Conservation (phyloP, 2,329 filamentous ascomycete genomes). For the Hymenoscyphus infarciens region DNA sequence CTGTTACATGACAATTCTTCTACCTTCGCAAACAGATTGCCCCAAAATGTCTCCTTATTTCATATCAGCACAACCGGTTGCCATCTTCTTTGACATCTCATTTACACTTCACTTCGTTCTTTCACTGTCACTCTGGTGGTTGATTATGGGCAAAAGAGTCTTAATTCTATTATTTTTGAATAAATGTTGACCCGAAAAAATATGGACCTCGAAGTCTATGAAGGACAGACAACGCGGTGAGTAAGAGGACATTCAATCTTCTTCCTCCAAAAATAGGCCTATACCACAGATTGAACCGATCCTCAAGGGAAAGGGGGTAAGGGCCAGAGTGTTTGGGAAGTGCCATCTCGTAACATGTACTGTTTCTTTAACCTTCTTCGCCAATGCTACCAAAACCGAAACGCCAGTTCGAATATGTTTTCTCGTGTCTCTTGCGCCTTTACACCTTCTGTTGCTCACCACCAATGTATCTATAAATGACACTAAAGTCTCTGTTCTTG, state of each 20-base stretch:
- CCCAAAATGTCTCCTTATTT: too few relatives aligned
- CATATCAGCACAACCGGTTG: too few relatives aligned
- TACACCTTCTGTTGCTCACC: constrained; percentile 10
- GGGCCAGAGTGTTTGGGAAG: constrained; percentile 82
- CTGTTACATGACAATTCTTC: too few relatives aligned
- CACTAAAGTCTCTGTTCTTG: constrained; percentile 73
- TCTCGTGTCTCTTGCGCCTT: neutral
- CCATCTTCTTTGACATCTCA: too few relatives aligned
- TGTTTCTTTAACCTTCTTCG: neutral
- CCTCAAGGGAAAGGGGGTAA: constrained; percentile 50
- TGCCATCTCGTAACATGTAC: constrained; percentile 1
- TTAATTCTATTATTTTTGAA: too few relatives aligned
- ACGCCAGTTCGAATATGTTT: neutral
- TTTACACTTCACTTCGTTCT: too few relatives aligned
- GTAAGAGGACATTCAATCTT: constrained; percentile 64
- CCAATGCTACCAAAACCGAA: constrained; percentile 1
- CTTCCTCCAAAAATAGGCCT: constrained; percentile 83
- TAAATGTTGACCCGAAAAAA: constrained; percentile 56
- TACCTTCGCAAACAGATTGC: too few relatives aligned
- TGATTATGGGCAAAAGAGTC: too few relatives aligned
- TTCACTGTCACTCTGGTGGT: too few relatives aligned
- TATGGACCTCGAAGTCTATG: constrained; percentile 68
- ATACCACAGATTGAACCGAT: constrained; percentile 55
- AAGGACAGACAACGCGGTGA: constrained; percentile 62
- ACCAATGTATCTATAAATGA: constrained; percentile 71